These are phyloP conservation scores for Paratinospora sagittata DNA, from an alignment of 164 flowering plant genomes.

Conservation along the genomic window DNA sequence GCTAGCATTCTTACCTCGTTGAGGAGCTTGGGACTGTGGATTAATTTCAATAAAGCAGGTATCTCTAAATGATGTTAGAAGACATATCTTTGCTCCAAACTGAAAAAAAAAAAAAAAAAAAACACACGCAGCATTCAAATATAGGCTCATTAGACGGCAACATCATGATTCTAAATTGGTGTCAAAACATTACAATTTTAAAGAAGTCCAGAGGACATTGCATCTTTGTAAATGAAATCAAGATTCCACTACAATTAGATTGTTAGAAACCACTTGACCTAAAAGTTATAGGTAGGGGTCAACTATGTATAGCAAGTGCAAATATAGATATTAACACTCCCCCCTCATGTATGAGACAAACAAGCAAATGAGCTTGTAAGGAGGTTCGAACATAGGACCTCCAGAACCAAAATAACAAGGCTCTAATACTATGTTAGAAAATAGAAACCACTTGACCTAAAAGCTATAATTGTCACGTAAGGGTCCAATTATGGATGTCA, in stretches of 20 bases:
- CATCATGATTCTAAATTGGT: background rate
- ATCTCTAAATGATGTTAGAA: constrained; percentile 85
- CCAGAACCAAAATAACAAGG: too few species aligned
- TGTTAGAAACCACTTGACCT: too few species aligned
- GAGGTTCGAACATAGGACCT: too few species aligned
- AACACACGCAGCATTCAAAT: constrained; percentile 4
- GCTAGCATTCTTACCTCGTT: constrained; percentile 43
- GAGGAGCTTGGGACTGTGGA: constrained; percentile 60
- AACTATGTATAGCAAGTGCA: too few species aligned
- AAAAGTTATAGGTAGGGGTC: too few species aligned
- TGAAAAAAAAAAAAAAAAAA: constrained; percentile 27
- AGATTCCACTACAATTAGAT: background rate
- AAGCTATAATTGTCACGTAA: too few species aligned
- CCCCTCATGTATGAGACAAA: too few species aligned
- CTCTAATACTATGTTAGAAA: too few species aligned
- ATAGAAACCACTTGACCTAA: too few species aligned
- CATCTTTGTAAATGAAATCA: background rate
- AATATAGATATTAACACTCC: too few species aligned
- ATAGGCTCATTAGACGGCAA: background rate
- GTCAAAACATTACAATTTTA: background rate
- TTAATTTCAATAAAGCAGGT: constrained; percentile 83
- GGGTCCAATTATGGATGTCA: too few species aligned
- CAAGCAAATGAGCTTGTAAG: too few species aligned
- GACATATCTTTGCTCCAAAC: constrained; percentile 93
- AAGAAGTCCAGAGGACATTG: background rate